phyloP scores from a whole-genome alignment of 305 asterid species.

The Ruellia speciosa region DNA sequence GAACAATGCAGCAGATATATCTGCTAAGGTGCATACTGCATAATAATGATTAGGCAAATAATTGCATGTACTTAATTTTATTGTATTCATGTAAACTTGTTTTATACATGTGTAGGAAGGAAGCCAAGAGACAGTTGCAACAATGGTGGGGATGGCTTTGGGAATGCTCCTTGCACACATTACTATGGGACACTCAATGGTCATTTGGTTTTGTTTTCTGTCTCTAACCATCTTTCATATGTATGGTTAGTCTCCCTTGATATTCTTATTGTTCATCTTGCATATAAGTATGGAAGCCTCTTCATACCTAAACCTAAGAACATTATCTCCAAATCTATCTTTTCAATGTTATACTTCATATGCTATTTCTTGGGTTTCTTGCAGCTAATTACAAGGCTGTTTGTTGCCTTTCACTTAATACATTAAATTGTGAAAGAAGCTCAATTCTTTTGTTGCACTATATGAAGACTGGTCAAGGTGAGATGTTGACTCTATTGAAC shows the following conservation, averaged over 20 bases:
- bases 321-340: slow-evolving; percentile 17
- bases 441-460: slow-evolving; percentile 60
- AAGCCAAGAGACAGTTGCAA: slow-evolving; percentile 96
- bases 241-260: slow-evolving; percentile 80
- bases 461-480: slow-evolving; percentile 75
- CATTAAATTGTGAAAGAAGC: slow-evolving; percentile 77
- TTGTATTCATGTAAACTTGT: slow-evolving; percentile 6
- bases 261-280: slow-evolving; percentile 24
- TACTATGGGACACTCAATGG: slow-evolving; percentile 67
- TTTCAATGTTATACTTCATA: slow-evolving; percentile 8
- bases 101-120: slow-evolving; percentile 61
- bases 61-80: slow-evolving; percentile 1
- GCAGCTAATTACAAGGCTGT: slow-evolving; percentile 95
- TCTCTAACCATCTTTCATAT: slow-evolving; percentile 92
- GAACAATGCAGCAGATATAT: slow-evolving; percentile 95
- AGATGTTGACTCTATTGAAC: slow-evolving; percentile 20
- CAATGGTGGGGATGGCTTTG: slow-evolving; percentile 93
- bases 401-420: slow-evolving; percentile 66
- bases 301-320: slow-evolving; percentile 17
- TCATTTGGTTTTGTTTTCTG: slow-evolving; percentile 87
- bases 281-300: slow-evolving; percentile 20
- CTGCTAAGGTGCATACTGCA: slow-evolving; percentile 65
- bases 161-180: slow-evolving; percentile 89
- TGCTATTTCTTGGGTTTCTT: slow-evolving; percentile 18
- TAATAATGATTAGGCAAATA: slow-evolving; percentile 6